Conservation (phyloP, 2,329 filamentous ascomycete genomes). For the Aaosphaeria arxii region DNA sequence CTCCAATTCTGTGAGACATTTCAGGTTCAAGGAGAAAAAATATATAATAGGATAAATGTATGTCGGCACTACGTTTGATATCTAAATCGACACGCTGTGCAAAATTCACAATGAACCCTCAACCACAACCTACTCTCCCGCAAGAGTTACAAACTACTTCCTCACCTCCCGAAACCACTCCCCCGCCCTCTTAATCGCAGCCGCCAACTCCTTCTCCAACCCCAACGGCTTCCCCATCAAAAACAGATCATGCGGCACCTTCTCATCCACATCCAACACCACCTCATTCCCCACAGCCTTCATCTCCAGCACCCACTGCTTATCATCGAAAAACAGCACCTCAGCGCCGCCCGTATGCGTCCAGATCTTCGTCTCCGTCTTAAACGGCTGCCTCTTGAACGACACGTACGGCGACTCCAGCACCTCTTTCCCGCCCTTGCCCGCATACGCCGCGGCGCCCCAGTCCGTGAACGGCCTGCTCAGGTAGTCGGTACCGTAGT, state of each 20-base stretch:
- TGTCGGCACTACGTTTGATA: too few species aligned
- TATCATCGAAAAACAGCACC: constrained; percentile 41
- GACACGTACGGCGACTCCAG: constrained; percentile 37
- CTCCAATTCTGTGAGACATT: too few species aligned
- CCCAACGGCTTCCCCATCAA: constrained; percentile 40
- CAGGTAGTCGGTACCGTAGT: constrained; percentile 44
- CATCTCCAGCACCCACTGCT: constrained; percentile 39
- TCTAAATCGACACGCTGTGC: too few species aligned
- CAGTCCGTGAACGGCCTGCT: constrained; percentile 38
- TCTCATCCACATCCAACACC: constrained; percentile 39
- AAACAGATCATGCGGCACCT: constrained; percentile 48
- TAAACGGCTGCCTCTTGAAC: constrained; percentile 38
- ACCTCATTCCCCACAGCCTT: constrained; percentile 40
- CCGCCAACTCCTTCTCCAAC: constrained; percentile 39
- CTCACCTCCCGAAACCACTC: constrained; percentile 28
- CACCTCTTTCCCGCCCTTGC: constrained; percentile 6
- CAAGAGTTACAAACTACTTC: background rate
- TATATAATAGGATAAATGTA: too few species aligned
- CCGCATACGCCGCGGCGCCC: constrained; percentile 40
- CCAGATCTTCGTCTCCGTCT: constrained; percentile 39
- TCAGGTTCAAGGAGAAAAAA: too few species aligned
- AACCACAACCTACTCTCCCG: too few species aligned
- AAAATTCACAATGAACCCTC: too few species aligned
- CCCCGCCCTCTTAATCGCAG: constrained; percentile 36
- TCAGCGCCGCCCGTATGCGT: constrained; percentile 42